Evolutionary conservation across 805 yeast genomes (phyloP).

Genomic region (Candida insectorum): DNA sequence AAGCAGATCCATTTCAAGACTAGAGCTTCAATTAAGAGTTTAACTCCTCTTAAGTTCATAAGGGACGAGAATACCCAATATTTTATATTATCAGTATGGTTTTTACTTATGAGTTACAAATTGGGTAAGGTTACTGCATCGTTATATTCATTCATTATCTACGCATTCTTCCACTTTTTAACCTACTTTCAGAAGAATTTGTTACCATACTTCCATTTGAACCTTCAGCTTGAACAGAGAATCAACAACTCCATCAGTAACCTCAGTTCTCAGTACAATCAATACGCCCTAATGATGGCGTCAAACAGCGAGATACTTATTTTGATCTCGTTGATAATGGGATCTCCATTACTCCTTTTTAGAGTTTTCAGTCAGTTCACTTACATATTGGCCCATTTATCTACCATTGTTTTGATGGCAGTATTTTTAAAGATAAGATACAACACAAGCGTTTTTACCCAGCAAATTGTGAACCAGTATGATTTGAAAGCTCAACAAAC

Average conservation of each 20-base stretch:
- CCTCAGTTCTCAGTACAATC: constrained; percentile 30
- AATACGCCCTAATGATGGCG: constrained; percentile 35
- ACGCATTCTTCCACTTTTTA: constrained; percentile 35
- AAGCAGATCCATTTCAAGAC: constrained; percentile 50
- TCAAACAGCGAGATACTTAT: constrained; percentile 34
- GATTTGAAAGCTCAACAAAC: constrained; percentile 36
- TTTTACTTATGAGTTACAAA: constrained; percentile 25
- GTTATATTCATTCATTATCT: constrained; percentile 32
- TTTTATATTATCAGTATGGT: constrained; percentile 27
- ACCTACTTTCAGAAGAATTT: constrained; percentile 37
- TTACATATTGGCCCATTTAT: constrained; percentile 29
- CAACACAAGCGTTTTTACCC: constrained; percentile 29
- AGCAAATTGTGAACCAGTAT: constrained; percentile 41
- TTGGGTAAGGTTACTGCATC: constrained; percentile 38
- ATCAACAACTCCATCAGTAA: constrained; percentile 25
- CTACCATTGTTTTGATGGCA: constrained; percentile 27
- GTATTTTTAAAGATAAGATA: constrained; percentile 35
- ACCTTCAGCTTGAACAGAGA: constrained; percentile 24
- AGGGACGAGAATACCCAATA: constrained; percentile 43
- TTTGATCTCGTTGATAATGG: constrained; percentile 18
- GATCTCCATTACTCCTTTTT: constrained; percentile 24
- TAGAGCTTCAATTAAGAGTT: constrained; percentile 6
- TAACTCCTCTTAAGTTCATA: constrained; percentile 8
- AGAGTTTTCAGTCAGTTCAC: constrained; percentile 19
- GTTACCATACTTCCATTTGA: constrained; percentile 30